phyloP scores from a whole-genome alignment of 768 basidiomycete genomes.

The Auricularia sp. region DNA sequence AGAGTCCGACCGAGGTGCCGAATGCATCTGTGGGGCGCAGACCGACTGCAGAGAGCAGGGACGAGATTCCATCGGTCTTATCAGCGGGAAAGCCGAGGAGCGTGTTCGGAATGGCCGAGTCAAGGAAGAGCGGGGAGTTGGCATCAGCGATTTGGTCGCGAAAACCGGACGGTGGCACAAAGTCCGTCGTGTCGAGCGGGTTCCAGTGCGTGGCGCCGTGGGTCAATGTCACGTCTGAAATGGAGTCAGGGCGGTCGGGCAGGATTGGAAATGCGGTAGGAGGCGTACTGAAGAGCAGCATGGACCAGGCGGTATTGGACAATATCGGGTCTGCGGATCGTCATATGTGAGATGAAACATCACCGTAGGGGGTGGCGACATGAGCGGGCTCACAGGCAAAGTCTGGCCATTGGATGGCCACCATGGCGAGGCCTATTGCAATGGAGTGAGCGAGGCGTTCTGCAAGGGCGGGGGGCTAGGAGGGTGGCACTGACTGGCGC shows the following conservation, averaged over 20 bases:
- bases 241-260: background rate
- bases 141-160: conserved; percentile 61
- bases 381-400: conserved; percentile 66
- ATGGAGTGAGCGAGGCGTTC: conserved; percentile 10
- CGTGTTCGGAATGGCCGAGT: conserved; percentile 55
- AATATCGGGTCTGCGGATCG: conserved; percentile 68
- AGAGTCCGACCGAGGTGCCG: conserved; percentile 69
- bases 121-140: conserved; percentile 68
- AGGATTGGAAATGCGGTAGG: background rate
- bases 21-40: conserved; percentile 76
- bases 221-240: conserved; percentile 63
- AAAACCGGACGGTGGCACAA: conserved; percentile 60
- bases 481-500: conserved; percentile 30
- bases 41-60: conserved; percentile 80
- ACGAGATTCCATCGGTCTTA: conserved; percentile 58
- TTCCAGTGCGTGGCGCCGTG: conserved; percentile 52
- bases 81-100: conserved; percentile 62
- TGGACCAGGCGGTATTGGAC: conserved; percentile 83
- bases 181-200: conserved; percentile 47
- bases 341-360: background rate
- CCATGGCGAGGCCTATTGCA: conserved; percentile 59
- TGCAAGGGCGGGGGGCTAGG: background rate
- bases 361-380: background rate
- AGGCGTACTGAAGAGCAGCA: conserved; percentile 57
- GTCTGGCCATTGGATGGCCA: conserved; percentile 90